A percentile compares a stretch with the other conserved stretches of the same genome.
Conservation (phyloP, 2,329 filamentous ascomycete genomes). For the Thermothelomyces thermophilus region DNA sequence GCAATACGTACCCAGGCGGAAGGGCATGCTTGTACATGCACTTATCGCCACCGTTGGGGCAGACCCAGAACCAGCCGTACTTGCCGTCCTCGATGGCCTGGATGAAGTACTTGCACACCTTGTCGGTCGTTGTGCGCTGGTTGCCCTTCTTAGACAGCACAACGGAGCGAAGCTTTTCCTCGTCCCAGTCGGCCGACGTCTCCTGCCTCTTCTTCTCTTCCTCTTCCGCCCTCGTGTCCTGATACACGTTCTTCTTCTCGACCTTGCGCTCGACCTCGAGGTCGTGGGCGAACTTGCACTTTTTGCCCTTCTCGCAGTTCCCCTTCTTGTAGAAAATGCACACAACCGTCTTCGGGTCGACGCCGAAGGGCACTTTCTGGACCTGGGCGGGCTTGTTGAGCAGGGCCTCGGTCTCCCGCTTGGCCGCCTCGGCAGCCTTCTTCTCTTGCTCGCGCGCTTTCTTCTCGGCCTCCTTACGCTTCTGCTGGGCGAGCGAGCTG, state of each 20-base stretch:
- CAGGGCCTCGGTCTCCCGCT: slow-evolving; percentile 70
- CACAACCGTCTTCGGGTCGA: slow-evolving; percentile 94
- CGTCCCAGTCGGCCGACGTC: slow-evolving; percentile 95
- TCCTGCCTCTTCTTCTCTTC: slow-evolving; percentile 79
- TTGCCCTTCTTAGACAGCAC: slow-evolving; percentile 96
- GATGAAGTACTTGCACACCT: slow-evolving; percentile 99
- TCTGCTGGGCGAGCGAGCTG: slow-evolving; percentile 79
- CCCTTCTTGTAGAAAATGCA: slow-evolving; percentile 98
- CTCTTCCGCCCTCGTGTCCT: slow-evolving; percentile 69
- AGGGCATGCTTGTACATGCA: slow-evolving; percentile 98
- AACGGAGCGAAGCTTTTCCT: slow-evolving; percentile 86
- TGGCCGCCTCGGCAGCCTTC: slow-evolving; percentile 78
- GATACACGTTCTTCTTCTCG: slow-evolving; percentile 87
- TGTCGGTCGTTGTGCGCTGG: slow-evolving; percentile 89
- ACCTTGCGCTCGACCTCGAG: slow-evolving; percentile 81
- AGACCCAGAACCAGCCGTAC: slow-evolving; percentile 99
- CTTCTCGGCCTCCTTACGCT: slow-evolving; percentile 66
- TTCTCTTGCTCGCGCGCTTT: slow-evolving; percentile 75
- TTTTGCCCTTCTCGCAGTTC: slow-evolving; percentile 91
- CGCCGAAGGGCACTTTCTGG: slow-evolving; percentile 97
- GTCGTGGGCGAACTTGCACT: slow-evolving; percentile 98
- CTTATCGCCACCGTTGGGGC: slow-evolving; percentile 92
- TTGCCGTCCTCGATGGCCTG: slow-evolving; percentile 96
- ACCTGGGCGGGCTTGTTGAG: slow-evolving; percentile 88
- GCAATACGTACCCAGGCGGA: slow-evolving; percentile 71